Conservation (phyloP, 805 yeast species). For the Candida rishiriensis region DNA sequence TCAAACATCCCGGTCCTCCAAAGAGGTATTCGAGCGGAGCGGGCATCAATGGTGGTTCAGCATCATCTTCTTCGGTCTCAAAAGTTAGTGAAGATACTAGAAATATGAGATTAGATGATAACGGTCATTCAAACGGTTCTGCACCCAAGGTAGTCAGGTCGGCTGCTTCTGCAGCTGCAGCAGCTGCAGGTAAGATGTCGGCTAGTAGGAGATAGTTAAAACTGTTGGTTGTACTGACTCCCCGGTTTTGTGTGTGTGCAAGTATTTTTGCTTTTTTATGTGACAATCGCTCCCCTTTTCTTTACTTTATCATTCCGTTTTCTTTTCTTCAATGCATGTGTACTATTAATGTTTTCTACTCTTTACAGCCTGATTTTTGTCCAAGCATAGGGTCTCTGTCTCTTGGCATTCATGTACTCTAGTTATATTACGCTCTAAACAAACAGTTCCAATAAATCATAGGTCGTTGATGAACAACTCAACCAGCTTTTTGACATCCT, state of each 20-base stretch:
- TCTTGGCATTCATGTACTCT: too few species aligned
- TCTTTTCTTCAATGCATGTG: too few species aligned
- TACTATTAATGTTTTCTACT: too few species aligned
- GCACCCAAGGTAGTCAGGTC: conserved; percentile 2
- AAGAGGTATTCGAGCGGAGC: too few species aligned
- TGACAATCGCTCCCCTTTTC: too few species aligned
- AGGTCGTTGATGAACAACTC: conserved; percentile 45
- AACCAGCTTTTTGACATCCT: conserved; percentile 70
- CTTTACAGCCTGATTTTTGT: too few species aligned
- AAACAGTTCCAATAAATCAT: neutral
- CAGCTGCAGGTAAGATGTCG: conserved; percentile 15
- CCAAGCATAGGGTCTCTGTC: too few species aligned
- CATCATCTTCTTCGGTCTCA: neutral
- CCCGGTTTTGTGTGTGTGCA: too few species aligned
- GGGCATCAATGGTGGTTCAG: conserved; percentile 3
- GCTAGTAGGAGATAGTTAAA: neutral
- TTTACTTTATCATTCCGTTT: too few species aligned
- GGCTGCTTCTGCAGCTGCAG: conserved; percentile 22
- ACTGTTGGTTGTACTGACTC: too few species aligned
- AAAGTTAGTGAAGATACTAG: neutral
- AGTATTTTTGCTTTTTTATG: too few species aligned
- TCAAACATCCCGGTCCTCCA: neutral
- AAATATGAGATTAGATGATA: neutral
- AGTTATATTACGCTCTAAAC: too few species aligned
- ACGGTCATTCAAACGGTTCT: neutral